Conservation (phyloP, 2,329 filamentous ascomycete species). For the Sclerotinia spermophila region DNA sequence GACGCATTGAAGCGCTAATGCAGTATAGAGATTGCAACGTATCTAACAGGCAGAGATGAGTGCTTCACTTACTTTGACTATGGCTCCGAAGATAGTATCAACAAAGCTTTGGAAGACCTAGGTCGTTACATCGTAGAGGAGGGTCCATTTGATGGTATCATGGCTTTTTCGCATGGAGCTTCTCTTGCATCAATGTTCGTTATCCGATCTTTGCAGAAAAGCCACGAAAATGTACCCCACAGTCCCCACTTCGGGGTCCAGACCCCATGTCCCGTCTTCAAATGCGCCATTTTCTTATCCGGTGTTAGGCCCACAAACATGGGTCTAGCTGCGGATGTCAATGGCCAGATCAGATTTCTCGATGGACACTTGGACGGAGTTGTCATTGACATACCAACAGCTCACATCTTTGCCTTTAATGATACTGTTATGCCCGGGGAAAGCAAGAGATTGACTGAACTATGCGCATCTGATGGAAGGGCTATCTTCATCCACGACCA, state of each 20-base stretch:
- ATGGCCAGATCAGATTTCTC: neutral
- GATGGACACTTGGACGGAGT: neutral
- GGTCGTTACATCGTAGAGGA: neutral
- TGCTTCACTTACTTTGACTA: conserved; percentile 1
- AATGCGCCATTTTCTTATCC: conserved; percentile 6
- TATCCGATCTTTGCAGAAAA: neutral
- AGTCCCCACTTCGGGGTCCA: neutral
- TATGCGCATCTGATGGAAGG: neutral
- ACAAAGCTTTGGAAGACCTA: neutral
- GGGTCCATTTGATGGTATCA: conserved; percentile 6
- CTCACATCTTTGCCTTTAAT: neutral
- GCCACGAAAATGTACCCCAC: neutral
- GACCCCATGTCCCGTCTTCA: neutral
- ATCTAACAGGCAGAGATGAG: neutral
- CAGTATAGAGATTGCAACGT: neutral
- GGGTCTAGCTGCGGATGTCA: neutral
- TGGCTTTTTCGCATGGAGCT: conserved; percentile 3
- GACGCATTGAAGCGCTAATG: neutral
- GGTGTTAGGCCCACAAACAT: neutral
- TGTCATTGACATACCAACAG: neutral
- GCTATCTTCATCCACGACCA: neutral
- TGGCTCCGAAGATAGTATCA: neutral
- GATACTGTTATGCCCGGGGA: neutral
- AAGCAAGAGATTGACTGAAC: neutral
- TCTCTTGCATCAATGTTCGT: neutral